Base-by-base conservation (phyloP, 2,329 filamentous ascomycete genomes). In the Diaporthe sp. region DNA sequence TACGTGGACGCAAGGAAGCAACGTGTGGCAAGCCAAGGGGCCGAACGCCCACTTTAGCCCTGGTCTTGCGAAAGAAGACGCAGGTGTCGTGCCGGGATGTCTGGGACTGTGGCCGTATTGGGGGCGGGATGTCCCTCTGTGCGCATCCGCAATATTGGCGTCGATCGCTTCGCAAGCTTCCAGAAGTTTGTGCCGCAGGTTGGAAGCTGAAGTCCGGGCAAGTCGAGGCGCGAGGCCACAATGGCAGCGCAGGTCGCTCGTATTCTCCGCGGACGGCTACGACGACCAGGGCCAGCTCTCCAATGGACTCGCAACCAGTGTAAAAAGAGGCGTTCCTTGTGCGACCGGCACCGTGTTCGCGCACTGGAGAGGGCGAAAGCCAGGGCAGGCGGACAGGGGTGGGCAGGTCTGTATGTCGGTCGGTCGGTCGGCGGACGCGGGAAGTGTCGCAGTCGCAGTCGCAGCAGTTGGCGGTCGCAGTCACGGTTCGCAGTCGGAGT, bases 291-390 rank as follows among this genome's bases (percentile, higher is more conserved):
- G 61, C 50, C n/a, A 40, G 61, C 47, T 77, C 77, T 79, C 80
- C 81, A 83, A 83, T 83, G 78, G 79, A 78, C 76, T 79, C 77
- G 78, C 76, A 74, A 52, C 80, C 78, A 80, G 77, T 78, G 79
- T 76, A 64, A 77, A 77, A 68, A 78, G 78, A 78, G 80, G 79
- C 80, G 80, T 79, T 79, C 73, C 78, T 78, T 80, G 82, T 84
- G 79, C 77, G 77, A 84, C 81, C 76, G 76, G 73, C 72, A 77
- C 72, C 69, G 75, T 73, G 74, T 74, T 77, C 70, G 74, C 73
- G 74, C 71, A 73, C 73, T 77, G 76, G 76, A 58, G 52, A 50
- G 25, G 52, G 58, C 54, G 19, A 71, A 55, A 33, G 66, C 55
- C 38, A 64, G 61, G 54, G 52, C 30, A 40, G 54, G 54, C 73